phyloP scores from a whole-genome alignment of 352 stramenopile species.

The Pythium diclinum region DNA sequence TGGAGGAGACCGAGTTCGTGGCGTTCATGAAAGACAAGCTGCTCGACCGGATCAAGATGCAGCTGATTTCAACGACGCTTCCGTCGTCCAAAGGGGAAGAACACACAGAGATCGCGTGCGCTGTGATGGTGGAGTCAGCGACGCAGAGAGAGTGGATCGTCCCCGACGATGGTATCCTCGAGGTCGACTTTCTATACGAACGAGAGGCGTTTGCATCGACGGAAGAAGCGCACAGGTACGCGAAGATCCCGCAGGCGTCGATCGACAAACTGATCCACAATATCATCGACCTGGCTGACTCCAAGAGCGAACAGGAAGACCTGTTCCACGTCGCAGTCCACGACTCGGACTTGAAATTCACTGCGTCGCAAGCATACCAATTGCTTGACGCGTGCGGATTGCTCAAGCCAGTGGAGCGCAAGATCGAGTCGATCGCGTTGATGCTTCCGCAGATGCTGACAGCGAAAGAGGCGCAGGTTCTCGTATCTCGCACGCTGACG shows the following conservation, averaged over 20 bases:
- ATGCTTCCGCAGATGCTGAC: conserved; percentile 86
- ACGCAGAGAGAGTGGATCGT: conserved; percentile 68
- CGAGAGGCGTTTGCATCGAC: conserved; percentile 59
- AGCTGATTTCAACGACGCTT: conserved; percentile 22
- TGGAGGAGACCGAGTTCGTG: conserved; percentile 81
- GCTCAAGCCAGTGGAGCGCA: conserved; percentile 46
- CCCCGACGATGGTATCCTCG: conserved; percentile 53
- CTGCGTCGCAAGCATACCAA: conserved; percentile 71
- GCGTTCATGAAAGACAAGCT: conserved; percentile 74
- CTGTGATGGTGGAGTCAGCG: conserved; percentile 42
- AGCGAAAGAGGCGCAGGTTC: conserved; percentile 63
- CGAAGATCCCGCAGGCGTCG: conserved; percentile 61
- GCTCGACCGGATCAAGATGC: conserved; percentile 54
- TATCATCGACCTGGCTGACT: conserved; percentile 45
- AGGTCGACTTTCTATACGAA: conserved; percentile 81
- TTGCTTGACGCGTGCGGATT: conserved; percentile 75
- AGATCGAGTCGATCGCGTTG: conserved; percentile 66
- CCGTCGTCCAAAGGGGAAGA: not conserved
- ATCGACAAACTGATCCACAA: conserved; percentile 76
- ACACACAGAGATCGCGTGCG: conserved; percentile 9
- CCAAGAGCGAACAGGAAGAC: conserved; percentile 69
- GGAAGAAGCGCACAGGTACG: conserved; percentile 49
- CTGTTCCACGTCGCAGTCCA: conserved; percentile 74
- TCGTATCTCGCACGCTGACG: conserved; percentile 63
- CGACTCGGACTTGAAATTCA: conserved; percentile 80